These are phyloP conservation scores for Lactifluus echinatus DNA, from an alignment of 768 basidiomycete species.

Conservation along the genomic window DNA sequence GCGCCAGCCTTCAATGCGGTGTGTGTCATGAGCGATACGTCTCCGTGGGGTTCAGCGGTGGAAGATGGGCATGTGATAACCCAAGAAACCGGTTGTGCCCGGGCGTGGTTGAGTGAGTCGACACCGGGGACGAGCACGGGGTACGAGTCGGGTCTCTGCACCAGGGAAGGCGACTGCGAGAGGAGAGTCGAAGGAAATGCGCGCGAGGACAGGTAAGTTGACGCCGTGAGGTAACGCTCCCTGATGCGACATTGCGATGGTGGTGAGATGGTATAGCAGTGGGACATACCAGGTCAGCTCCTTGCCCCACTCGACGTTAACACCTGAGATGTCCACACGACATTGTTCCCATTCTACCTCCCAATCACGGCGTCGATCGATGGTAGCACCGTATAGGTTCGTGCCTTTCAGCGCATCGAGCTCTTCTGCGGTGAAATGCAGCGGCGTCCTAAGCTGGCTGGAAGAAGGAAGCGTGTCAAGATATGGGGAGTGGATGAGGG, in stretches of 20 bases:
- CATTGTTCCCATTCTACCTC: constrained; percentile 54
- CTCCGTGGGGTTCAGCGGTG: constrained; percentile 21
- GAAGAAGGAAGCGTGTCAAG: constrained; percentile 53
- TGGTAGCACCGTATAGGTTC: constrained; percentile 70
- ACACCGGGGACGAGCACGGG: constrained; percentile 83
- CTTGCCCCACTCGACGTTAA: constrained; percentile 35
- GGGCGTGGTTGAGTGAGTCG: constrained; percentile 80
- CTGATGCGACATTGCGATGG: constrained; percentile 31
- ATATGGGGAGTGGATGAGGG: constrained; percentile 47
- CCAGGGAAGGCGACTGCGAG: constrained; percentile 44
- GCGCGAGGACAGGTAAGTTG: constrained; percentile 77
- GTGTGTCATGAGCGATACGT: constrained; percentile 58
- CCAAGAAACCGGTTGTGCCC: constrained; percentile 80
- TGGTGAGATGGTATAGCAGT: neutral
- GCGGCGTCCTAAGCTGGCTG: constrained; percentile 54
- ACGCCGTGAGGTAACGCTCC: constrained; percentile 60
- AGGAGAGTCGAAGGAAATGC: constrained; percentile 85
- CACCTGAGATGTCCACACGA: constrained; percentile 30
- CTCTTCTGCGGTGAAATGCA: constrained; percentile 62
- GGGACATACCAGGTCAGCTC: constrained; percentile 59
- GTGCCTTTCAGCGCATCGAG: constrained; percentile 62
- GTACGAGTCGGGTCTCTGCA: constrained; percentile 42
- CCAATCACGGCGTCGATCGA: constrained; percentile 58
- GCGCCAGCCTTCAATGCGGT: constrained; percentile 31
- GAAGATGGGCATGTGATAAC: constrained; percentile 33